Evolutionary conservation across 345 rosid species (phyloP), one percentile per base, ranked within the genome.

Genomic region (Raphanus raphanistrum): DNA sequence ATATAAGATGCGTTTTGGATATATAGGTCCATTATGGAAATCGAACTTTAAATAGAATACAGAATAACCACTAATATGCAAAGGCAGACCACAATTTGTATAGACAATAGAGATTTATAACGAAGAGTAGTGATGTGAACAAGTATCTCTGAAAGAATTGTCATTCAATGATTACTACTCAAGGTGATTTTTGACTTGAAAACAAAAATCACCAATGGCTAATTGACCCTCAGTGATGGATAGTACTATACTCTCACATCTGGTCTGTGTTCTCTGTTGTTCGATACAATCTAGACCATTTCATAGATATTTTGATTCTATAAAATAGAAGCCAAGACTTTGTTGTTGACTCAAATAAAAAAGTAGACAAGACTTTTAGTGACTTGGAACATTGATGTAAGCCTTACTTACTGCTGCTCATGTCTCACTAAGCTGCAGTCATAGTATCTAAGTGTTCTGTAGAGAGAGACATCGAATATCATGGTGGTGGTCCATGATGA

Each of bases 401-500:
- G 52, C 52, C 52, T 43, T 43, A 43, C 4, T 12, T 4, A 41
- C 48, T 43, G 15, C n/a, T 43, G 52, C n/a, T 43, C 31, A 2
- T 43, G 52, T 43, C 52, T 43, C 5, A 43, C 52, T 43, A 43
- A 43, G 52, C n/a, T 43, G 52, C n/a, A 43, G 52, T 43, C 52
- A 43, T 43, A 43, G 52, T 43, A 5, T 43, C 5, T 43, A 43
- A 43, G 86, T 59, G 84, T 77, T 85, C 92, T 86, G 5, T 80
- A 73, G 8, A 94, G 94, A 70, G 90, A 83, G 38, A 86, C 80
- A 74, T 88, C 91, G 84, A 90, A 92, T 58, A 79, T 84, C 70
- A 87, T 86, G n/a, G n/a, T 86, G n/a, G n/a, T 70, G 12, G 89
- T 88, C 91, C 88, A 92, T 0, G 85, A 28, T 68, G 82, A 80